Evolutionary conservation across 2,329 filamentous ascomycete species (phyloP), one percentile per base, ranked within the genome.

Genomic region (Orbilia brochopaga): DNA sequence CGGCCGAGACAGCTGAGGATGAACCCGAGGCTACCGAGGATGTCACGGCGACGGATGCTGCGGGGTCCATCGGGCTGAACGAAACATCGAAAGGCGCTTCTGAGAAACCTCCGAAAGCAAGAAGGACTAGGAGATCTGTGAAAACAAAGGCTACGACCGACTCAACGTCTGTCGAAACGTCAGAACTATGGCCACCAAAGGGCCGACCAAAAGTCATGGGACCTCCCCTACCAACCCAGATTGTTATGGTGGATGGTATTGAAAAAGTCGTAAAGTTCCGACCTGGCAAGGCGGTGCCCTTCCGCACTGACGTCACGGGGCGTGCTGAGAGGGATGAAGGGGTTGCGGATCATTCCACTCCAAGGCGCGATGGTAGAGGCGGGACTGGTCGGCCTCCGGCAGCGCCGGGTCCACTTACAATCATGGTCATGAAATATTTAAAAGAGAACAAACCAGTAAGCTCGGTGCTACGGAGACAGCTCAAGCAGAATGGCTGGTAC

Each of bases 251-350:
- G 13, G 32, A 63, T 24, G 58, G 65, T 3, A 51, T 52, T 1
- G n/a, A 42, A 42, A 61, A 37, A 32, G 24, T 6, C 8, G 35
- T 69, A 3, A 62, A 48, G 10, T 56, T 69, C 13, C 32, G 52
- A 11, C 58, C 65, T 4, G 32, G 44, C 3, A 62, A 30, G 27
- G 2, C 8, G 15, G 24, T 19, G 3, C 15, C 19, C 1, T 69
- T 56, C 7, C 55, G 37, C 7, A 19, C 6, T 23, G 32, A 58
- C 24, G 46, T 53, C 8, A 32, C 40, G 37, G 52, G 48, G n/a
- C n/a, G 13, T n/a, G 50, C 40, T 17, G 58, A 62, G 7, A 23
- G 44, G 19, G 5, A 4, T 17, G 37, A 42, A 42, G 11, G 11
- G 4, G 13, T 13, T 15, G 37, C 6, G 19, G 15, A 10, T 48